Base-by-base conservation (phyloP, 768 basidiomycete species). In the Boletus bicolor region DNA sequence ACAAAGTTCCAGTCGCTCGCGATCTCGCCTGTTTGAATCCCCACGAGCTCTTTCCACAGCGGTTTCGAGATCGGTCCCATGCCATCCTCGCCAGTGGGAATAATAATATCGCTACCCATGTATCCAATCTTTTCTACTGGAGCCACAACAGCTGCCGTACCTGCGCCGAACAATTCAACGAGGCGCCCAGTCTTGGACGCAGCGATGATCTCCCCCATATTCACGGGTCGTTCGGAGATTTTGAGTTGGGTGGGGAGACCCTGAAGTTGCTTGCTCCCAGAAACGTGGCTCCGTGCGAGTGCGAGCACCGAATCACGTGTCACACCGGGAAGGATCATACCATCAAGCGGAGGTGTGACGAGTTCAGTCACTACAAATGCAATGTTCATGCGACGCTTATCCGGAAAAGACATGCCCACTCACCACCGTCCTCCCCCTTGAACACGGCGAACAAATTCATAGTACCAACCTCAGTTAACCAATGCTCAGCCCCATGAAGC, bases 391-490 rank as follows among this genome's bases (percentile, higher is more conserved):
- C 34, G 11, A 21, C 47, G 24, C 35, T 26, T 37, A 2, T 10
- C 12, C 8, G 19, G 36, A 44, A 43, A 32, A 28, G 55, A 41
- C 11, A 49, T 4, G 51, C 32, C 11, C 47, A 58, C 77, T 55
- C 50, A 85, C 87, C 75, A 46, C 89, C 89, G 64, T 89, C 82
- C 19, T 82, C 79, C 21, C 78, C 80, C 68, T 81, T 83, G 72
- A 94, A 84, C 4, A 86, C 90, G 43, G 87, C 83, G 58, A 95
- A 95, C 69, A 93, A 73, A 72, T 96, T 96, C 93, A 95, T 95
- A 1, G 92, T 93, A 41, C 93, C 93, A 41, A 93, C 92, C 68
- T 81, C 82, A 4, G 80, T 83, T 47, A 81, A 64, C 57, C 76
- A 67, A 58, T 80, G 76, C 49, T 80, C 76, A 2, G 76, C 76